Conservation (phyloP, 129 eudicot species). For the Sambucus nigra region DNA sequence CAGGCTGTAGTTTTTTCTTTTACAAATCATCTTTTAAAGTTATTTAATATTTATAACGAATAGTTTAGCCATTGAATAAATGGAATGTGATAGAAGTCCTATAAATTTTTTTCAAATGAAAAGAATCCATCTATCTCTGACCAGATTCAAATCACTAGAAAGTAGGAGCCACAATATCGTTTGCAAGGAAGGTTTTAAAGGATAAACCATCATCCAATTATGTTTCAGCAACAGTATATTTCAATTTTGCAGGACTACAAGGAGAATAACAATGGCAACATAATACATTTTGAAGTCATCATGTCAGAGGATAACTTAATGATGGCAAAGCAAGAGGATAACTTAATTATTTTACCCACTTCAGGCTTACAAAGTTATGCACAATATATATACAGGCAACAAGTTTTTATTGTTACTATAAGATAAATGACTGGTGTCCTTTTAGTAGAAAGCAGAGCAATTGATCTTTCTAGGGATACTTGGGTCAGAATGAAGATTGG, state of each 20-base stretch:
- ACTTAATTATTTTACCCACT: constrained; percentile 3
- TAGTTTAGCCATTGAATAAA: too few species aligned
- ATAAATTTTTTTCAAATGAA: not conserved
- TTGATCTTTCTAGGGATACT: constrained; percentile 75
- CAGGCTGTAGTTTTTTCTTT: too few species aligned
- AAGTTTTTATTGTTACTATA: constrained; percentile 79
- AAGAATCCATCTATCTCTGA: constrained; percentile 27
- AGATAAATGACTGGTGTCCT: constrained; percentile 98
- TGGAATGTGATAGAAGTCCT: too few species aligned
- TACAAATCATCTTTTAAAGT: too few species aligned
- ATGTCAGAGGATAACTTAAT: too few species aligned
- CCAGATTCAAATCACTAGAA: constrained; percentile 56
- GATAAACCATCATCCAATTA: constrained; percentile 93
- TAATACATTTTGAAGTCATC: too few species aligned
- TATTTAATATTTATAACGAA: too few species aligned
- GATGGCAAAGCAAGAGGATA: too few species aligned
- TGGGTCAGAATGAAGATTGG: constrained; percentile 98
- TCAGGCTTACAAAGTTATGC: constrained; percentile 97
- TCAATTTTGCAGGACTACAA: too few species aligned
- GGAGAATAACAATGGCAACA: too few species aligned
- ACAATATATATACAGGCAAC: constrained; percentile 54
- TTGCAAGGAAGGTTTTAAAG: constrained; percentile 75
- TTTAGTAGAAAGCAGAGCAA: constrained; percentile 89
- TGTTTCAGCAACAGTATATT: constrained; percentile 20
- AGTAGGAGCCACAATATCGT: constrained; percentile 74